A percentile compares a stretch with the other conserved stretches of the same genome.
phyloP scores from a whole-genome alignment of 1,284 basidiomycete species.

The Psilocybe mexicana region DNA sequence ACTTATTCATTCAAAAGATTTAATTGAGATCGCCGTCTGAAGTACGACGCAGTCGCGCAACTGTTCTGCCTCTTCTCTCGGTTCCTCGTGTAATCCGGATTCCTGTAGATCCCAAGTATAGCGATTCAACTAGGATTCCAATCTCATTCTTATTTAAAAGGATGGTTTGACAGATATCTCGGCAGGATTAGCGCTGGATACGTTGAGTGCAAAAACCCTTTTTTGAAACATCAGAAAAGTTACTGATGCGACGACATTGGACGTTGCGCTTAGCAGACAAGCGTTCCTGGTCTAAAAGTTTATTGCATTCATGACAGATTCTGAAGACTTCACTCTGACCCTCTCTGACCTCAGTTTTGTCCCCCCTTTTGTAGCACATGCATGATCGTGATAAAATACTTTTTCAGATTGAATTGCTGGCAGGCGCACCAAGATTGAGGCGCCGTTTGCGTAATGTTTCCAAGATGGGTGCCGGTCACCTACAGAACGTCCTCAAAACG shows the following conservation, averaged over 20 bases:
- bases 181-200: slow-evolving; percentile 2
- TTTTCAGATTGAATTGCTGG: not conserved
- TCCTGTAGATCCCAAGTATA: not conserved
- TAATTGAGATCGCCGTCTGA: not conserved
- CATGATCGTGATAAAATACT: not conserved
- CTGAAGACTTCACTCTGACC: not conserved
- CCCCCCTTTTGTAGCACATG: not conserved
- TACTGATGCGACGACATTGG: not conserved
- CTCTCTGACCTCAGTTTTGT: not conserved
- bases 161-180: slow-evolving; percentile 1
- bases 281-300: not conserved
- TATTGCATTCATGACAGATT: not conserved
- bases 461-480: not conserved
- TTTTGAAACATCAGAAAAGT: not conserved
- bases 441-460: not conserved
- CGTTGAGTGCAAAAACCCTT: not conserved
- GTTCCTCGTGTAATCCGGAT: slow-evolving; percentile 1
- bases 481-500: not conserved
- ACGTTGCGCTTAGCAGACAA: not conserved
- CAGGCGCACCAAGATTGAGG: not conserved
- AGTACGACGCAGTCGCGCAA: too few relatives aligned
- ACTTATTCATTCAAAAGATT: too few relatives aligned
- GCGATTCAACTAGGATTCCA: not conserved
- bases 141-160: not conserved
- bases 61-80: not conserved